Base-by-base conservation (phyloP, 179 eudicot genomes). In the Spergularia azorica region DNA sequence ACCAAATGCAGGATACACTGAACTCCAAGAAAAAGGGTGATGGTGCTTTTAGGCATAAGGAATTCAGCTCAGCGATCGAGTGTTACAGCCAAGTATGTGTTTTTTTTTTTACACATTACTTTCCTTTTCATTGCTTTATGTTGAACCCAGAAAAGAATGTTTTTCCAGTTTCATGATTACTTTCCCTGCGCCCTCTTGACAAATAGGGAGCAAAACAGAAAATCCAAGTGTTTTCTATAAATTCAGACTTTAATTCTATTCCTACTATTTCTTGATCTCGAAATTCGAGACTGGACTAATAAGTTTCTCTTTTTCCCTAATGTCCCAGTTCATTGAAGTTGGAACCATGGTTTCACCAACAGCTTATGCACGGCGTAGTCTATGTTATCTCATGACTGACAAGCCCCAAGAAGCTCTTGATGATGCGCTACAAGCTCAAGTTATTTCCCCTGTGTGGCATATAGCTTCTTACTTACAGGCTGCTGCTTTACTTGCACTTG, bases 271-370 rank as follows among this genome's bases (percentile, higher is more conserved):
- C 57, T 1, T 48, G 57, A 46, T 48, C 14, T 6, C 52, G 73
- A 70, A 55, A 54, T 55, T 70, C 32, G 43, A 16, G 18, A 65
- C 16, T 75, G 3, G 20, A 46, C 83, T 78, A 52, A 74, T 73
- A 80, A n/a, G 5, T 52, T 55, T 50, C 43, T 63, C 2, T 8
- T 46, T 43, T 67, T 48, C 38, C 6, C 9, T 43, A 77, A 77
- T 32, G 52, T 59, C 13, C 13, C 88, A 91, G 96, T 91, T 91
- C 79, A 88, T 91, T 70, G 89, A 86, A 18, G 93, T 80, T 6
- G 96, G 96, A 71, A 91, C 90, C 61, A 88, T 89, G 96, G 81
- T 88, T 73, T 91, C 96, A 63, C 93, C 96, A 69, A 91, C 96
- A 32, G 87, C 83, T 8, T 88, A 77, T 83, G 96, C 88, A 54